Percentiles rank a stretch among this genome's conserved stretches.
Conservation (phyloP, 768 basidiomycete genomes). For the Tubosaeta brunneosetosa region DNA sequence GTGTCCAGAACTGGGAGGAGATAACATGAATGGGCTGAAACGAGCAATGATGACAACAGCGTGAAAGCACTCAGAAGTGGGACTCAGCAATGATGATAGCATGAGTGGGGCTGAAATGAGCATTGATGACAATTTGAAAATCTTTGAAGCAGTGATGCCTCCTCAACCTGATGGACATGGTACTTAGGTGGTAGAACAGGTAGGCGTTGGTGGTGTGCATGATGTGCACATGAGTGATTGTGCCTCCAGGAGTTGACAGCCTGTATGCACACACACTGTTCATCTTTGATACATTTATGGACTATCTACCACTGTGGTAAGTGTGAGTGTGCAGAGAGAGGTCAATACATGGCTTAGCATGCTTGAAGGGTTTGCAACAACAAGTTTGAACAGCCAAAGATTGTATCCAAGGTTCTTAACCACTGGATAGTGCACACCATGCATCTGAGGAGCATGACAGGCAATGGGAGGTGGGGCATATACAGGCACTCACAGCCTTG, state of each 20-base stretch:
- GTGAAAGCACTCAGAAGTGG: too few species aligned
- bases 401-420: conserved; percentile 54
- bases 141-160: conserved; percentile 35
- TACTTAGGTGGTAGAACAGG: conserved; percentile 57
- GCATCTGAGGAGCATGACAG: conserved; percentile 13
- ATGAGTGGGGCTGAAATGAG: too few species aligned
- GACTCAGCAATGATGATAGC: too few species aligned
- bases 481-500: conserved; percentile 35
- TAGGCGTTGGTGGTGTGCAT: conserved; percentile 90
- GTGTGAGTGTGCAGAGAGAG: conserved; percentile 68
- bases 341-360: conserved; percentile 35
- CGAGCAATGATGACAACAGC: too few species aligned
- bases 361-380: conserved; percentile 53
- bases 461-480: conserved; percentile 25
- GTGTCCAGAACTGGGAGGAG: too few species aligned
- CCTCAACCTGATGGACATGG: conserved; percentile 51
- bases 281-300: not conserved
- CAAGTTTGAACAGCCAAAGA: conserved; percentile 79
- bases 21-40: too few species aligned
- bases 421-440: conserved; percentile 45
- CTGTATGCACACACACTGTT: conserved; percentile 3
- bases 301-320: conserved; percentile 46
- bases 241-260: conserved; percentile 57
- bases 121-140: too few species aligned
- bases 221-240: conserved; percentile 53